Conservation (phyloP, 2,329 filamentous ascomycete genomes). For the Arthroderma sp. region DNA sequence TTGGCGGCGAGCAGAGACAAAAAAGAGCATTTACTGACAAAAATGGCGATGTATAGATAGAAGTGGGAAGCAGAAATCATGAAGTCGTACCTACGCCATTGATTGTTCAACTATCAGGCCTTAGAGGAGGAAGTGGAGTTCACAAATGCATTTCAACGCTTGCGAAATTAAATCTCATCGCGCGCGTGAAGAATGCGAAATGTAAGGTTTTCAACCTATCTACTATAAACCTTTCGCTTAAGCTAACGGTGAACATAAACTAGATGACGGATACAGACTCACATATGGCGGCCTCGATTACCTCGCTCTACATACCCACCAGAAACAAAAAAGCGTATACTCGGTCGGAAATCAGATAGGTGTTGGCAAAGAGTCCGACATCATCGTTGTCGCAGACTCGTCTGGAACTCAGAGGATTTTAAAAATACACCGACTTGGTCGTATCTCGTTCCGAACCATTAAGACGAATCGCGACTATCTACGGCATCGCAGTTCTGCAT, state of each 20-base stretch:
- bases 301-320: slow-evolving; percentile 82
- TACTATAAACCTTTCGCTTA: background rate
- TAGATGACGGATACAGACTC: slow-evolving; percentile 84
- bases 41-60: slow-evolving; percentile 46
- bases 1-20: background rate
- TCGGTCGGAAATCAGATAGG: slow-evolving; percentile 90
- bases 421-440: slow-evolving; percentile 89
- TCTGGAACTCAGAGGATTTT: slow-evolving; percentile 66
- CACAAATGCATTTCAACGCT: slow-evolving; percentile 79
- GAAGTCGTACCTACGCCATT: slow-evolving; percentile 86
- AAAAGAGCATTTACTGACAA: background rate
- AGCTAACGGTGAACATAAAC: slow-evolving; percentile 1
- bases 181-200: slow-evolving; percentile 83
- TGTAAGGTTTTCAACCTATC: slow-evolving; percentile 34
- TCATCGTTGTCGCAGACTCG: slow-evolving; percentile 79
- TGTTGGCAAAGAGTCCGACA: slow-evolving; percentile 95
- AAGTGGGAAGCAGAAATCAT: slow-evolving; percentile 90
- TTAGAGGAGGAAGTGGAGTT: slow-evolving; percentile 65
- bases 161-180: slow-evolving; percentile 84
- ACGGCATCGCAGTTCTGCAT: slow-evolving; percentile 62
- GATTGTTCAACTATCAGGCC: slow-evolving; percentile 70
- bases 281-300: slow-evolving; percentile 97
- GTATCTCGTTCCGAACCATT: slow-evolving; percentile 93
- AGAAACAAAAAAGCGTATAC: slow-evolving; percentile 67
- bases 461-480: slow-evolving; percentile 95